These are phyloP conservation scores for Epichloe brachyelytri DNA, from an alignment of 2,329 filamentous ascomycete species.

Conservation along the genomic window DNA sequence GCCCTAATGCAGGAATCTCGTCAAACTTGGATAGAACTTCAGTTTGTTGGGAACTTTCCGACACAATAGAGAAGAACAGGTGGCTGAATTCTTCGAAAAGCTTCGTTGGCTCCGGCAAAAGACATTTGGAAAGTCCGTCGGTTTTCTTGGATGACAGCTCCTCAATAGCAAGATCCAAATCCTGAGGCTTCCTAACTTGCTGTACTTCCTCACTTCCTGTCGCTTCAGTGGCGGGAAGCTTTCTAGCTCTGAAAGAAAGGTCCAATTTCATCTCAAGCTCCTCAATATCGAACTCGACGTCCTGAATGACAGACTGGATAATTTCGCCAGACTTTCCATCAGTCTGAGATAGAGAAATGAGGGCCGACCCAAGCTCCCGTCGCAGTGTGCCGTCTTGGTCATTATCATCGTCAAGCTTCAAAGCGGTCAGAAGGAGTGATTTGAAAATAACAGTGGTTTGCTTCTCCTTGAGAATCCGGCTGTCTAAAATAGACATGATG, in stretches of 20 bases:
- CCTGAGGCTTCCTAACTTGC: slow-evolving; percentile 19
- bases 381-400: slow-evolving; percentile 44
- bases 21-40: slow-evolving; percentile 38
- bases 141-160: slow-evolving; percentile 22
- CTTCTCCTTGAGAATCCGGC: slow-evolving; percentile 46
- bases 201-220: slow-evolving; percentile 18
- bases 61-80: slow-evolving; percentile 42
- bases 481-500: slow-evolving; percentile 48
- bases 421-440: slow-evolving; percentile 46
- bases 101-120: slow-evolving; percentile 35
- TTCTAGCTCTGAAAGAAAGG: slow-evolving; percentile 48
- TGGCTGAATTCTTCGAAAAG: slow-evolving; percentile 47
- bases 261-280: slow-evolving; percentile 64
- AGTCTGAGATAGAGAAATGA: slow-evolving; percentile 53
- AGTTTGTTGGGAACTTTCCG: slow-evolving; percentile 26
- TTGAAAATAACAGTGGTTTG: slow-evolving; percentile 55
- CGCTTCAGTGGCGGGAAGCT: slow-evolving; percentile 40
- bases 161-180: slow-evolving; percentile 26
- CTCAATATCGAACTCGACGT: slow-evolving; percentile 59
- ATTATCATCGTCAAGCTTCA: slow-evolving; percentile 41
- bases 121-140: slow-evolving; percentile 34
- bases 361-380: slow-evolving; percentile 49
- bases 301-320: slow-evolving; percentile 54
- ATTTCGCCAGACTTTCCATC: slow-evolving; percentile 45
- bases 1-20: slow-evolving; percentile 39